Evolutionary conservation across 441 rosid genomes (phyloP), one percentile per base, ranked within the genome.

Genomic region (Pelargonium fulgidum): DNA sequence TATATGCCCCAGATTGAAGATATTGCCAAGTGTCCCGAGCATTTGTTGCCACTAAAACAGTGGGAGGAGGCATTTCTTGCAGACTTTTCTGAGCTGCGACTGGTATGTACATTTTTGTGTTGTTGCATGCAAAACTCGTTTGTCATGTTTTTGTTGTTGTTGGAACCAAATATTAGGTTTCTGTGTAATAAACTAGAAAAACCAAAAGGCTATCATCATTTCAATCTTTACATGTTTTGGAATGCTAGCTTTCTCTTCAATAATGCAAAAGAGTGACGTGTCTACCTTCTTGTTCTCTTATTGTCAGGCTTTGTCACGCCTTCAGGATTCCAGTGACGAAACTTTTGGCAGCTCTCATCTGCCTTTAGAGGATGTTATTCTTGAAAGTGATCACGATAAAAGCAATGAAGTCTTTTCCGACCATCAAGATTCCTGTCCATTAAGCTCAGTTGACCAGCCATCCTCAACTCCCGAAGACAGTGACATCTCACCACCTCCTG

Each of bases 1-100:
- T 89, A 93, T 75, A 88, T 91, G 97, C 98, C 96, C 61, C 86
- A 82, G 71, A 88, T 93, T 72, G 89, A 94, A 52, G 97, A 86
- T 72, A 91, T 91, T 75, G 83, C 86, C 59, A 71, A 72, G 65
- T 88, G 96, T 45, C 90, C 92, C 13, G 85, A 84, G 39, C 84
- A 83, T 78, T 64, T 89, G 66, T 69, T 83, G 72, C 90, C 95
- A 1, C 56, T 70, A 62, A 88, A 85, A 79, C 81, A 85, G 76
- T 89, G 96, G 97, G 97, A 91, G 82, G 88, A 87, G 64, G 83
- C 76, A 36, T 89, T 91, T 80, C 96, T 93, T 76, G 80, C 80
- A 36, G 95, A 93, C 71, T 88, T 91, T 76, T 82, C 82, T 12
- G 73, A 85, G 83, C 85, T 93, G 65, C 84, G 91, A 58, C 73